Percentiles rank a stretch among this genome's conserved stretches.
Evolutionary conservation across 2,329 filamentous ascomycete species (phyloP).

Genomic region (Nemania sp.): DNA sequence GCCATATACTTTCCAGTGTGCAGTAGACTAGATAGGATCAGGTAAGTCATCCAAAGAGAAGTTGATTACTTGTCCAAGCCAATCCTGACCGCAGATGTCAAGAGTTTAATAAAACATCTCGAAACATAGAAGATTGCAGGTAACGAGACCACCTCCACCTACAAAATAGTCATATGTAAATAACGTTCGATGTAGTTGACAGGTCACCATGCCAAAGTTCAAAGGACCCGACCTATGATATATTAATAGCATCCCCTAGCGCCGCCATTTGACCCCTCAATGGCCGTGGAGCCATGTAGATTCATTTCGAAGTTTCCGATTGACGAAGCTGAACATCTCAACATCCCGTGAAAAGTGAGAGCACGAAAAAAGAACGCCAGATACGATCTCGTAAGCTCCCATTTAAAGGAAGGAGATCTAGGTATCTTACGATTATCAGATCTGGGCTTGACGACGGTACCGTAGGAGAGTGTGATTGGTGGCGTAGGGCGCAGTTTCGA

Average conservation of each 20-base stretch:
- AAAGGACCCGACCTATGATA: background rate
- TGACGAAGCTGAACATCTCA: background rate
- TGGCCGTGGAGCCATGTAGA: background rate
- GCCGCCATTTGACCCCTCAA: background rate
- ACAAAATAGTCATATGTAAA: background rate
- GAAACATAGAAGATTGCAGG: background rate
- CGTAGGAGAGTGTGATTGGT: constrained; percentile 8
- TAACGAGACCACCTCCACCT: background rate
- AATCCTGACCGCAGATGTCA: background rate
- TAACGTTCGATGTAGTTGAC: background rate
- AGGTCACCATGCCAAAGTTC: background rate
- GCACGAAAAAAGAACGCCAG: background rate
- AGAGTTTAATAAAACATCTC: background rate
- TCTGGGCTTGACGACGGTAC: background rate
- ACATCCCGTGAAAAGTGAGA: background rate
- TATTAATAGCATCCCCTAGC: background rate
- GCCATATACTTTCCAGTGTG: no score
- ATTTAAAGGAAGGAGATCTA: background rate
- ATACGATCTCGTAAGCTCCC: background rate
- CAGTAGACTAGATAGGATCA: no score
- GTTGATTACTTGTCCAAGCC: background rate
- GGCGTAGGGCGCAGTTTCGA: constrained; percentile 15
- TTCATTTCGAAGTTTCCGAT: background rate
- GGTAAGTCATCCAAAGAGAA: background rate
- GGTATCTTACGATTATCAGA: constrained; percentile 11